phyloP scores from a whole-genome alignment of 2,329 filamentous ascomycete species.

The Aspergillus sp. region DNA sequence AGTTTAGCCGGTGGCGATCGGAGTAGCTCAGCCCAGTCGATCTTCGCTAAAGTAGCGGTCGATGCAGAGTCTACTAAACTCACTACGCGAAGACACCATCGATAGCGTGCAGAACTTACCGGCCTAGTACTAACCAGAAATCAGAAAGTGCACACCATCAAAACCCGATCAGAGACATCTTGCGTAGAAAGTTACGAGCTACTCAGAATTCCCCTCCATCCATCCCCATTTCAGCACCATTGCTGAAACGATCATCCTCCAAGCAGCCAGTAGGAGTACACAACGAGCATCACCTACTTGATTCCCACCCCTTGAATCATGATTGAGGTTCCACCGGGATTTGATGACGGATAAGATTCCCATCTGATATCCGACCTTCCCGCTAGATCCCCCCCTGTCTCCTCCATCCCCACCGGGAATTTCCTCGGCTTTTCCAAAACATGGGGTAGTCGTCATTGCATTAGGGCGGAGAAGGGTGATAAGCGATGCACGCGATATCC shows the following conservation, averaged over 20 bases:
- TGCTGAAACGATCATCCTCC: too few species aligned
- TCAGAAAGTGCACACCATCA: too few species aligned
- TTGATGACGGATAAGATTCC: not conserved
- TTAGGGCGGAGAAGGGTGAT: too few species aligned
- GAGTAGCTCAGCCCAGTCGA: slow-evolving; percentile 9
- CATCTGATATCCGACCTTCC: slow-evolving; percentile 1
- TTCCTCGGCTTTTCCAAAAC: too few species aligned
- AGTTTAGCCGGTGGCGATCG: slow-evolving; percentile 5
- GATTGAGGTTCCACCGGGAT: too few species aligned
- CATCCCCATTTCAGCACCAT: not conserved
- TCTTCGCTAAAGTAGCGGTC: slow-evolving; percentile 14
- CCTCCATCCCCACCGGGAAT: not conserved
- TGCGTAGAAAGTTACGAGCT: slow-evolving; percentile 5
- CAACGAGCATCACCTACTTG: not conserved
- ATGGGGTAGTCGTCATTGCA: too few species aligned
- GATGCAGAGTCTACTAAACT: slow-evolving; percentile 14
- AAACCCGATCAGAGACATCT: slow-evolving; percentile 1
- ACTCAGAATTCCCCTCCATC: not conserved
- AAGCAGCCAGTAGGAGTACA: not conserved
- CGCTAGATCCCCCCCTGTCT: not conserved
- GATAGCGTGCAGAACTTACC: too few species aligned
- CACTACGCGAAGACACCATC: not conserved
- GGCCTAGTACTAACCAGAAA: too few species aligned
- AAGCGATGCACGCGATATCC: too few species aligned
- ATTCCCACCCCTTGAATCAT: not conserved